Evolutionary conservation across 148 eudicot species (phyloP).

Genomic region (Arctostaphylos glauca): DNA sequence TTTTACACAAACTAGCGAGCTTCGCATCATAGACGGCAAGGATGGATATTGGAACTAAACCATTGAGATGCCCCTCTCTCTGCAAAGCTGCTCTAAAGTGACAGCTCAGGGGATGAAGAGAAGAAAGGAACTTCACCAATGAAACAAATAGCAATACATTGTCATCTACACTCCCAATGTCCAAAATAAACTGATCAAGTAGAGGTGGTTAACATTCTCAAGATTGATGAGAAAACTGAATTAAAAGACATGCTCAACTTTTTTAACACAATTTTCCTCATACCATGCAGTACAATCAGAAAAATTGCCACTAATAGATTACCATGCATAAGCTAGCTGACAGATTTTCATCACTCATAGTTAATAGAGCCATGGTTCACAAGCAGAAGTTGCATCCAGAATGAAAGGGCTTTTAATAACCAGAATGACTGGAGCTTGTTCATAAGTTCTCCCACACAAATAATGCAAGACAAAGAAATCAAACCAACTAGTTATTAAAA

Average conservation of each 20-base stretch:
- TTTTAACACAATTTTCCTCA: not conserved
- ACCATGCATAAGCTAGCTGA: slow-evolving; percentile 1
- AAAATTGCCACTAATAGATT: not conserved
- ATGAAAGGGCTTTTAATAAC: not conserved
- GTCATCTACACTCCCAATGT: slow-evolving; percentile 8
- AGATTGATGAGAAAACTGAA: not conserved
- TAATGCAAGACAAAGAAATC: not conserved
- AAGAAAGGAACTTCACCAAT: slow-evolving; percentile 58
- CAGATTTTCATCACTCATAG: not conserved
- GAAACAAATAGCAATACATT: slow-evolving; percentile 8
- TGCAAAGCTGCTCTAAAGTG: slow-evolving; percentile 74
- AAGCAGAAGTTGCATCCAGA: not conserved
- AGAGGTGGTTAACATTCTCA: not conserved
- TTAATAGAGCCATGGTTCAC: not conserved
- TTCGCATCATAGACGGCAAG: slow-evolving; percentile 65
- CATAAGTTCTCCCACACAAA: not conserved
- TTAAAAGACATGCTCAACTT: not conserved
- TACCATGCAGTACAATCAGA: not conserved
- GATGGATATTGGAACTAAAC: slow-evolving; percentile 65
- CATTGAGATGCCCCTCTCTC: slow-evolving; percentile 61
- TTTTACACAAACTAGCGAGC: slow-evolving; percentile 67
- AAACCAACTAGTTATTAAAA: not conserved
- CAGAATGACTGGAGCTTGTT: not conserved
- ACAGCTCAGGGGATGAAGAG: slow-evolving; percentile 76
- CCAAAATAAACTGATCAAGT: slow-evolving; percentile 2